Conservation (phyloP, 345 rosid genomes). For the Murraya paniculata region DNA sequence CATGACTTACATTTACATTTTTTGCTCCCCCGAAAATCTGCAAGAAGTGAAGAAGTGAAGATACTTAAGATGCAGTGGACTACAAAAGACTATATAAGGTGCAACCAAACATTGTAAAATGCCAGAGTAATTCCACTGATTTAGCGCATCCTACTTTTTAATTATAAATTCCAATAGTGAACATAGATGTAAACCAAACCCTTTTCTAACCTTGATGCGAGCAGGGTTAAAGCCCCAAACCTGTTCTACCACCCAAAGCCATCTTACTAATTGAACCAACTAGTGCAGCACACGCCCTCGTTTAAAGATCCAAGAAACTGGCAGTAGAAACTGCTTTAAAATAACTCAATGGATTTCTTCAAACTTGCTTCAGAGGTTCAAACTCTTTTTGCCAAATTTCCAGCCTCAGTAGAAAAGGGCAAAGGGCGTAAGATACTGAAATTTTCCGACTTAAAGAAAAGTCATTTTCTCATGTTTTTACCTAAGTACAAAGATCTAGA, state of each 20-base stretch:
- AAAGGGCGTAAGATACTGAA: neutral
- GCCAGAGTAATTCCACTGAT: neutral
- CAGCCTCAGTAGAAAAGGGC: neutral
- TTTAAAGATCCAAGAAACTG: neutral
- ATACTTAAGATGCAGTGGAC: neutral
- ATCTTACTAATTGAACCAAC: neutral
- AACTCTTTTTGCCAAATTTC: neutral
- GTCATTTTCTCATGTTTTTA: neutral
- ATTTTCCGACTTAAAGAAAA: neutral
- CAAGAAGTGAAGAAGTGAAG: slow-evolving; percentile 10
- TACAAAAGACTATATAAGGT: neutral
- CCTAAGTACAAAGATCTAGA: neutral
- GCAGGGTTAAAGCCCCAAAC: neutral
- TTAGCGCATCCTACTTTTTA: neutral
- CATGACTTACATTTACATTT: slow-evolving; percentile 87
- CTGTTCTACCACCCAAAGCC: neutral
- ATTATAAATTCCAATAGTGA: neutral
- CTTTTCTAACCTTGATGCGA: neutral
- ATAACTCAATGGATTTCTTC: neutral
- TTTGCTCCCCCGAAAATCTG: slow-evolving; percentile 91
- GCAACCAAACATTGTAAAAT: neutral
- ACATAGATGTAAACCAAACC: neutral
- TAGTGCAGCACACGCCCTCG: neutral
- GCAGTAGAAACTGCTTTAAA: neutral
- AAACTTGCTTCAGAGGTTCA: neutral